phyloP scores from a whole-genome alignment of 2,329 filamentous ascomycete genomes.

The Emergomyces orientalis region DNA sequence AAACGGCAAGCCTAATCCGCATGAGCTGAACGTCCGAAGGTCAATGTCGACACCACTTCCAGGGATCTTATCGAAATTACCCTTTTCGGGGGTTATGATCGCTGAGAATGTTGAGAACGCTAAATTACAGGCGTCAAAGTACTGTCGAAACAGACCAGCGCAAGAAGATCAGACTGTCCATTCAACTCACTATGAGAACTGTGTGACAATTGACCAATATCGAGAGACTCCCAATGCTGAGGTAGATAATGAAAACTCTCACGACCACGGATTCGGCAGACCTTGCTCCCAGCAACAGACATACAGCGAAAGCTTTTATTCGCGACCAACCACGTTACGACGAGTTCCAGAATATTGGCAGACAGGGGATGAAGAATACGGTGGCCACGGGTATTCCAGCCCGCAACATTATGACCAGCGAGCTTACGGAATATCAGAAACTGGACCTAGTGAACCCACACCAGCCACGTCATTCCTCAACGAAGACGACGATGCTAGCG shows the following conservation, averaged over 20 bases:
- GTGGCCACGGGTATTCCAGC: background rate
- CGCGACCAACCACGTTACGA: background rate
- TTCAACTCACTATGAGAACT: background rate
- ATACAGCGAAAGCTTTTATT: conserved; percentile 1
- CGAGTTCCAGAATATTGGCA: background rate
- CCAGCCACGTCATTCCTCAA: background rate
- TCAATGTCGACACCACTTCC: background rate
- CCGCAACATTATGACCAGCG: background rate
- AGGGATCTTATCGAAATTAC: background rate
- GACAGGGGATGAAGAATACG: background rate
- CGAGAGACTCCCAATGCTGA: background rate
- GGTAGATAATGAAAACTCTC: background rate
- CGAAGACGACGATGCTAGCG: background rate
- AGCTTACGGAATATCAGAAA: background rate
- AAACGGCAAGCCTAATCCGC: background rate
- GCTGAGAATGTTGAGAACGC: background rate
- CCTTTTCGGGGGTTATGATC: background rate
- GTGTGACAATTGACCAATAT: background rate
- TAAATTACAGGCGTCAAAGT: background rate
- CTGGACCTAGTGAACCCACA: background rate
- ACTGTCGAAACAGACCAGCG: background rate
- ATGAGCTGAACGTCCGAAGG: background rate
- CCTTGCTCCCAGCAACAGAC: background rate
- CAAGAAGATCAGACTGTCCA: background rate
- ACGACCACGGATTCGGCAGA: background rate